These are phyloP conservation scores for Dipodascopsis uninucleata DNA, from an alignment of 805 yeast species.

Conservation along the genomic window DNA sequence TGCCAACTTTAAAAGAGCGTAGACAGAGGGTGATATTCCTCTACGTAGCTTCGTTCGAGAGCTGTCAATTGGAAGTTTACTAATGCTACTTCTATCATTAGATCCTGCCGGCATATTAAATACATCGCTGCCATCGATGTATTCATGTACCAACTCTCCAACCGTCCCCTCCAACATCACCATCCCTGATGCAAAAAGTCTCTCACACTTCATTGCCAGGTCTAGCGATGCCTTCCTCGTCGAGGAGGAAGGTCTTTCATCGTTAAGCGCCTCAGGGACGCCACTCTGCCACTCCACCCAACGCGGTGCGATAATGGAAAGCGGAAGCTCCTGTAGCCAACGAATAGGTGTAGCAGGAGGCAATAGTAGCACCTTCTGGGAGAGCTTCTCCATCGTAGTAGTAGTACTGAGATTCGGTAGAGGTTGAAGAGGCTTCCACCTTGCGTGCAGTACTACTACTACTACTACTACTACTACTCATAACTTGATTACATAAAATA, in stretches of 20 bases:
- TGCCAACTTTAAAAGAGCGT: conserved; percentile 20
- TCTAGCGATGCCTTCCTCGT: conserved; percentile 32
- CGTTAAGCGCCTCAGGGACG: conserved; percentile 32
- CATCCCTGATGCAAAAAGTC: conserved; percentile 30
- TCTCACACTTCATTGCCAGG: conserved; percentile 32
- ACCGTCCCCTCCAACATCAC: conserved; percentile 26
- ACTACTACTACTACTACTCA: conserved; percentile 21
- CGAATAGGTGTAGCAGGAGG: conserved; percentile 28
- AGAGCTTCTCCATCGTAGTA: conserved; percentile 11
- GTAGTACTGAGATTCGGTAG: conserved; percentile 5
- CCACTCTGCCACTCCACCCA: conserved; percentile 33
- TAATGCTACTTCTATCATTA: neutral
- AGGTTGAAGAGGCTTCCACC: conserved; percentile 2
- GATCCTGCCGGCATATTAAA: neutral
- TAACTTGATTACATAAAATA: conserved; percentile 25
- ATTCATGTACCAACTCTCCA: conserved; percentile 1
- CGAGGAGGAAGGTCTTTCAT: conserved; percentile 30
- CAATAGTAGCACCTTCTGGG: conserved; percentile 24
- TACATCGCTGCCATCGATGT: conserved; percentile 2
- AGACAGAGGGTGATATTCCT: conserved; percentile 14
- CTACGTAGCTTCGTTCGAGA: conserved; percentile 1
- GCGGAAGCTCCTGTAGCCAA: conserved; percentile 26
- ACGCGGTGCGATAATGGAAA: conserved; percentile 30
- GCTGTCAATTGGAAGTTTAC: neutral
- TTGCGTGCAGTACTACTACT: conserved; percentile 12